Percentiles rank a stretch among this genome's conserved stretches.
phyloP scores from a whole-genome alignment of 768 basidiomycete species.

The Boletus sp. region DNA sequence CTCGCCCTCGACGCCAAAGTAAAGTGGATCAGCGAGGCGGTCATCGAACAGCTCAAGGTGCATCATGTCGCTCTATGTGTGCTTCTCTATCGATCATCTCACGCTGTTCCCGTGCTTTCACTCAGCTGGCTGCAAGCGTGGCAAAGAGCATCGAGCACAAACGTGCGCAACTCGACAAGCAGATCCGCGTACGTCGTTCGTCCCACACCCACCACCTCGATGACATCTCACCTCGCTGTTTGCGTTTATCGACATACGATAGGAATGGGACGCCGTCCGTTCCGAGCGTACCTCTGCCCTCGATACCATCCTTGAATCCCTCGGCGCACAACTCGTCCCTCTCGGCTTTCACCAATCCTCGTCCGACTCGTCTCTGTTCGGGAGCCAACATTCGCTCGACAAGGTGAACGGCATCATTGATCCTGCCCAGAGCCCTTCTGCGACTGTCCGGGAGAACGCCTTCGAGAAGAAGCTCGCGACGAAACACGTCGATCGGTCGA shows the following conservation, averaged over 20 bases:
- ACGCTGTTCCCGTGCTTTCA: not conserved
- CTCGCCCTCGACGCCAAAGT: conserved; percentile 79
- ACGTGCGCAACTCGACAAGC: conserved; percentile 53
- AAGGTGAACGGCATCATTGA: conserved; percentile 35
- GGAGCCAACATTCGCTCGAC: conserved; percentile 62
- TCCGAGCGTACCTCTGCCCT: conserved; percentile 57
- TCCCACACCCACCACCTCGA: not conserved
- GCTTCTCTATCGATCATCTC: not conserved
- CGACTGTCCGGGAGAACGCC: conserved; percentile 27
- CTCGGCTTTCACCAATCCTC: conserved; percentile 70
- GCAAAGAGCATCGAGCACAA: conserved; percentile 75
- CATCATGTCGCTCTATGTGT: not conserved
- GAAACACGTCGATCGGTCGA: conserved; percentile 42
- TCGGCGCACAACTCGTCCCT: conserved; percentile 71
- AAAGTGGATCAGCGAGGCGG: conserved; percentile 70
- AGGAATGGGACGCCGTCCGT: conserved; percentile 76
- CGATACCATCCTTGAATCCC: conserved; percentile 67
- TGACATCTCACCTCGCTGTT: not conserved
- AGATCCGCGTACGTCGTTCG: conserved; percentile 51
- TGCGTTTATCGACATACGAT: not conserved
- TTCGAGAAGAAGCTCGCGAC: conserved; percentile 18
- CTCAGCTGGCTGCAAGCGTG: conserved; percentile 65
- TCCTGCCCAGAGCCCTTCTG: conserved; percentile 33
- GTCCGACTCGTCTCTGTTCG: conserved; percentile 73
- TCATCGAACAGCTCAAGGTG: conserved; percentile 75